Evolutionary conservation across 495 filamentous ascomycete species (phyloP), one percentile per base, ranked within the genome.

Genomic region (Hyaloscypha variabilis): DNA sequence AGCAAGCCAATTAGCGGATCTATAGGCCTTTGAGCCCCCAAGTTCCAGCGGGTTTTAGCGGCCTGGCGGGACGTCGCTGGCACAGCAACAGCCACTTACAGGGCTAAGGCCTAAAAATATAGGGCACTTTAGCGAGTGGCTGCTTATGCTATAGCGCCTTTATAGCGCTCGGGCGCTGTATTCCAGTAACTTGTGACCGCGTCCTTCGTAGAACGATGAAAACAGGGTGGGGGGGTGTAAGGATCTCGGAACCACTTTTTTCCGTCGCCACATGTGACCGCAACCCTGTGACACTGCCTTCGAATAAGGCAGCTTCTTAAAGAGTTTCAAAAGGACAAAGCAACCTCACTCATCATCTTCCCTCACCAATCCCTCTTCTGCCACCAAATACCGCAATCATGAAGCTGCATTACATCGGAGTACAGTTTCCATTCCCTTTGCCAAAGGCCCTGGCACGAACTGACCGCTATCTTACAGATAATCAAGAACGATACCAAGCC

Each of bases 331-430:
- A 61, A 61, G 58, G 52, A 50, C 10, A 61, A 61, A 50, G 58
- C 58, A 39, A 61, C 58, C 29, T 24, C 31, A n/a, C 29, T 29
- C 23, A 58, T 34, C 8, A 14, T 30, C 25, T n/a, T 30, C 25
- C 25, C 26, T 34, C 24, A 39, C 63, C 6, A 56, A 25, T 25
- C n/a, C 24, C 26, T 23, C 19, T 13, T 19, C 24, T 29, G 25
- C 25, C 46, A 30, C 11, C 29, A 34, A 24, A 58, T 24, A 58
- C 72, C 67, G 77, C 75, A 80, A 87, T 64, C 76, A 97, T 97
- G 94, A 97, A 96, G 87, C 81, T 98, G 72, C 85, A 90, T 79
- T 97, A 96, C 79, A 91, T 96, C 71, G 93, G 93, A 64, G 93
- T 96, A 88, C 66, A 88, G 77, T 24, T 39, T 6, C 34, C 49